phyloP scores from a whole-genome alignment of 202 grass and related monocot species.

The Setaria italica region DNA sequence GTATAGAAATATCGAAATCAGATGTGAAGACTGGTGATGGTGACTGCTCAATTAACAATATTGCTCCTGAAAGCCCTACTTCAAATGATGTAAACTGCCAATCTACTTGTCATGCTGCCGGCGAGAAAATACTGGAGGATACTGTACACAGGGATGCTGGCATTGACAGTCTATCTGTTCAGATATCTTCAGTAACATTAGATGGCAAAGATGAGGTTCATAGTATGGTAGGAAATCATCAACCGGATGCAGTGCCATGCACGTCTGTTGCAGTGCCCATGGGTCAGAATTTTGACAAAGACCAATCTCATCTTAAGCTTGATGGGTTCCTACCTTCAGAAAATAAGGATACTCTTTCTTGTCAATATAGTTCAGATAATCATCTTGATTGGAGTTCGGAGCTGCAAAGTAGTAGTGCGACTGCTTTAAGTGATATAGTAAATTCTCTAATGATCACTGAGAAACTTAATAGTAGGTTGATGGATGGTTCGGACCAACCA shows the following conservation, averaged over 20 bases:
- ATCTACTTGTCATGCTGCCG: slow-evolving; percentile 39
- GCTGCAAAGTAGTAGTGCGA: slow-evolving; percentile 34
- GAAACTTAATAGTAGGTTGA: slow-evolving; percentile 23
- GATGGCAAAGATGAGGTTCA: slow-evolving; percentile 52
- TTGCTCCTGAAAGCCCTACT: slow-evolving; percentile 24
- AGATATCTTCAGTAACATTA: slow-evolving; percentile 67
- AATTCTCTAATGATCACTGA: slow-evolving; percentile 32
- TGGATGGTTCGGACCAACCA: slow-evolving; percentile 29
- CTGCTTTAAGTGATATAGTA: slow-evolving; percentile 31
- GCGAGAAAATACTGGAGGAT: slow-evolving; percentile 32
- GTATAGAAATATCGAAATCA: slow-evolving; percentile 44
- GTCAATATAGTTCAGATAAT: slow-evolving; percentile 50
- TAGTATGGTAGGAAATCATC: slow-evolving; percentile 46
- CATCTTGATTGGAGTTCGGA: slow-evolving; percentile 56
- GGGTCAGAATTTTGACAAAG: slow-evolving; percentile 39
- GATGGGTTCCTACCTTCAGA: slow-evolving; percentile 38
- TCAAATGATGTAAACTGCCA: slow-evolving; percentile 31
- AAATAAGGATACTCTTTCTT: slow-evolving; percentile 49
- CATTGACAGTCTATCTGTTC: slow-evolving; percentile 51
- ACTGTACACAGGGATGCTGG: slow-evolving; percentile 35
- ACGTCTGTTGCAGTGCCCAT: slow-evolving; percentile 16
- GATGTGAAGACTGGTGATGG: slow-evolving; percentile 50
- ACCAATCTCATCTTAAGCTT: slow-evolving; percentile 36
- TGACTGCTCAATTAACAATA: neutral
- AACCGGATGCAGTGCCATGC: slow-evolving; percentile 39